Evolutionary conservation across 352 stramenopile species (phyloP), one percentile per base, ranked within the genome.

Genomic region (Pythium volutum): DNA sequence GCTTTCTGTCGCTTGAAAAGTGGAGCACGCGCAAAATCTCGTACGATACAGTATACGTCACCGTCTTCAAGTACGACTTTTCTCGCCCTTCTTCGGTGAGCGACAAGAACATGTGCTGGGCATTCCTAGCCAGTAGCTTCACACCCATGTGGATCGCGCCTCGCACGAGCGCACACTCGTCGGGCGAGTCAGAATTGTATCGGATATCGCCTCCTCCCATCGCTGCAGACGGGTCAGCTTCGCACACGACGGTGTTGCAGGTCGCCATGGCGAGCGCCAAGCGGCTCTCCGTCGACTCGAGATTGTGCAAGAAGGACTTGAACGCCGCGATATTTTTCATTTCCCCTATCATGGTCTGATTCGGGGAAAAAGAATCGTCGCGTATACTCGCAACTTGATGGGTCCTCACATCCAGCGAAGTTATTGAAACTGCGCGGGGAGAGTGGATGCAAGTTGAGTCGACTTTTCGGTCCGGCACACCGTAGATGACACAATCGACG

Each of bases 171-270:
- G 94, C 94, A 34, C 88, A 88, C 62, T 98, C 94, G 60, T 98
- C 94, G 0, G 94, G 94, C 8, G 88, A 97, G 55, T 96, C 89
- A 3, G 93, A 93, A 58, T 96, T 95, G 67, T 97, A 97, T 15
- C 65, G 64, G 15, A 94, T 63, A 9, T 73, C 71, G 34, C 70
- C 71, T 11, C 61, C 74, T 6, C 41, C 65, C 12, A 56, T 25
- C 3, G 33, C 51, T 6, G 55, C 39, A 0, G 50, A 58, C 36
- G 67, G 42, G 33, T 84, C 73, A 18, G 73, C 61, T 61, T 90
- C 78, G 18, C 80, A 88, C 6, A 99, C 91, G 0, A 96, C 87
- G 0, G 84, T 94, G 46, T 96, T 84, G 49, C 87, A 95, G 11
- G 88, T 69, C 4, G 88, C 83, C 74, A 97, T 89, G 6, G 83